Conservation (phyloP, 306 rosid species). For the Cercis canadensis region DNA sequence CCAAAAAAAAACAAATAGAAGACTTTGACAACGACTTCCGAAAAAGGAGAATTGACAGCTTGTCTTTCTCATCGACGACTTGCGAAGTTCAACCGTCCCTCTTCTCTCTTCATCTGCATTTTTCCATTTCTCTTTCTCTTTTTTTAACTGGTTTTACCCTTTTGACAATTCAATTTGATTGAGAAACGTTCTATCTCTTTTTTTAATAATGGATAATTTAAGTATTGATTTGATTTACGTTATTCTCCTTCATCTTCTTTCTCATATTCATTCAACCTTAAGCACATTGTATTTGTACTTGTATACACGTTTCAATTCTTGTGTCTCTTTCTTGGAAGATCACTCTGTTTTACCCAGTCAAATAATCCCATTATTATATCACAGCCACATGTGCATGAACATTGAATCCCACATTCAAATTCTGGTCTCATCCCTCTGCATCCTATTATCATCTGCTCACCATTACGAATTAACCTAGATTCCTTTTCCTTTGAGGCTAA, state of each 20-base stretch:
- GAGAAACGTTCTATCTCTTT: not conserved
- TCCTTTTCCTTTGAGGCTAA: not conserved
- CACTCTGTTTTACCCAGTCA: slow-evolving; percentile 38
- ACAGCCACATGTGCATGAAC: not conserved
- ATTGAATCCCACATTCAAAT: not conserved
- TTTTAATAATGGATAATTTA: not conserved
- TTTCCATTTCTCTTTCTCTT: too few relatives aligned
- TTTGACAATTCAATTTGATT: not conserved
- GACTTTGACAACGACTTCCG: too few relatives aligned
- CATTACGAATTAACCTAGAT: not conserved
- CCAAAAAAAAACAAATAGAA: too few relatives aligned
- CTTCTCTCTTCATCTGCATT: too few relatives aligned
- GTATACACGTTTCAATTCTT: not conserved
- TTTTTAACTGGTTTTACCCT: too few relatives aligned
- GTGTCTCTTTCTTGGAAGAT: not conserved
- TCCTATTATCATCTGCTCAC: not conserved
- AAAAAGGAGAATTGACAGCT: too few relatives aligned
- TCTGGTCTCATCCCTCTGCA: slow-evolving; percentile 3
- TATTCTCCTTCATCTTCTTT: not conserved
- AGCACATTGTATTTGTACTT: not conserved
- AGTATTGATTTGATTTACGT: not conserved
- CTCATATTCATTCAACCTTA: not conserved
- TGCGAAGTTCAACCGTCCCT: too few relatives aligned
- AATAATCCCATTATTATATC: not conserved
- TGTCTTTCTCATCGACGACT: too few relatives aligned